phyloP scores from a whole-genome alignment of 2,329 filamentous ascomycete genomes.

The Pseudopyricularia cyperi region DNA sequence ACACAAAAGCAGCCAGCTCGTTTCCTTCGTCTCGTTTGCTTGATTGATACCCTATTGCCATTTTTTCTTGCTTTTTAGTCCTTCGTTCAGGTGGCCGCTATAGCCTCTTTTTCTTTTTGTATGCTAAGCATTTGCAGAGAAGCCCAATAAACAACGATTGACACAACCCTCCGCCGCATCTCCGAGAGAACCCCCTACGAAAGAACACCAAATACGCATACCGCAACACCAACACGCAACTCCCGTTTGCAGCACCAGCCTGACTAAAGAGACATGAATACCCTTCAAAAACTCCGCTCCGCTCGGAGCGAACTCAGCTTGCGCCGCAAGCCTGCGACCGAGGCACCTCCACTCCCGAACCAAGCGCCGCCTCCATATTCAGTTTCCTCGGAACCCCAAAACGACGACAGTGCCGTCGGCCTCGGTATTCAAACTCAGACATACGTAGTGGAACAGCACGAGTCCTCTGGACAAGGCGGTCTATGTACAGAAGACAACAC shows the following conservation, averaged over 20 bases:
- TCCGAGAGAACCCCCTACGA: background rate
- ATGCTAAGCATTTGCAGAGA: background rate
- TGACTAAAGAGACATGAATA: background rate
- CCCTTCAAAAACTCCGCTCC: background rate
- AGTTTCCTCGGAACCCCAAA: background rate
- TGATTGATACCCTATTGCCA: background rate
- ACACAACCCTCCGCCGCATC: background rate
- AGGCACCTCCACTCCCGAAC: background rate
- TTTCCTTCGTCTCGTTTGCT: background rate
- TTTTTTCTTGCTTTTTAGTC: background rate
- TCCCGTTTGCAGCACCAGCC: background rate
- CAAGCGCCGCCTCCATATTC: background rate
- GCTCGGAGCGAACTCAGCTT: constrained; percentile 1
- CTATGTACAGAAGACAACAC: background rate
- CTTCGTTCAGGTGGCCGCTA: background rate
- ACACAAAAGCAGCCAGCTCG: background rate
- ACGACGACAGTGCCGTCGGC: background rate
- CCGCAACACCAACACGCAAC: background rate
- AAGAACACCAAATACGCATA: background rate
- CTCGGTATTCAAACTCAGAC: background rate
- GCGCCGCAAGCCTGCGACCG: background rate
- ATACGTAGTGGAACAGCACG: background rate
- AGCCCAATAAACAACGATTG: background rate
- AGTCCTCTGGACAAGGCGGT: background rate
- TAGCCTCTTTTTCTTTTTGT: background rate